Evolutionary conservation across 1,284 basidiomycete genomes (phyloP).

Genomic region (Puccinia horiana): DNA sequence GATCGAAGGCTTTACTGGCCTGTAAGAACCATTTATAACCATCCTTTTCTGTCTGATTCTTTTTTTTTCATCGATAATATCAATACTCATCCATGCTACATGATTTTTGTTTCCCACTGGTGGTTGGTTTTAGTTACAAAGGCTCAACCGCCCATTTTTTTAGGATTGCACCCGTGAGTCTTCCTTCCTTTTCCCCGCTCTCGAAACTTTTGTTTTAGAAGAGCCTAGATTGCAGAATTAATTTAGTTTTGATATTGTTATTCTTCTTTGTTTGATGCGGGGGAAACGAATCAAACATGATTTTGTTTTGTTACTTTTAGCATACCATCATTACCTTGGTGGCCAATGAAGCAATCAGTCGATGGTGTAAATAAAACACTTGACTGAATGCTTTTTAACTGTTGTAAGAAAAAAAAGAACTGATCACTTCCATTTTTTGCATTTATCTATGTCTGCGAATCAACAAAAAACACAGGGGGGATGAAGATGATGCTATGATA

Average conservation of each 20-base stretch:
- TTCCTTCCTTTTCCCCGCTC: neutral
- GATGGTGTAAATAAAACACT: slow-evolving; percentile 30
- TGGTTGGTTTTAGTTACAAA: slow-evolving; percentile 52
- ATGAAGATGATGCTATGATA: neutral
- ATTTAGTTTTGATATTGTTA: neutral
- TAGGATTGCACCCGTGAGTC: slow-evolving; percentile 54
- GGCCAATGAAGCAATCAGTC: slow-evolving; percentile 52
- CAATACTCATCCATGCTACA: too few relatives aligned
- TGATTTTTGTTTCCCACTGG: slow-evolving; percentile 1
- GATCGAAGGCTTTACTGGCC: slow-evolving; percentile 79
- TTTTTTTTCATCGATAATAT: neutral
- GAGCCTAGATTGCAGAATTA: neutral
- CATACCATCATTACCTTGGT: slow-evolving; percentile 57
- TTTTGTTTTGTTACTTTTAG: slow-evolving; percentile 9
- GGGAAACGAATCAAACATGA: neutral
- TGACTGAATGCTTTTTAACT: neutral
- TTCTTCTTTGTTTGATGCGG: neutral
- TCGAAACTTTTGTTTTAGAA: neutral
- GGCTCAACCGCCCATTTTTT: slow-evolving; percentile 57
- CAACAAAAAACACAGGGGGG: neutral
- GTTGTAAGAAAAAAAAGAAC: neutral
- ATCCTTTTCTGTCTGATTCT: neutral
- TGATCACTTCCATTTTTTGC: neutral
- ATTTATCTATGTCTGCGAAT: neutral
- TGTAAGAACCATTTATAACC: slow-evolving; percentile 50